These are phyloP conservation scores for Quercus berberidifolia DNA, from an alignment of 306 rosid genomes.

Conservation along the genomic window DNA sequence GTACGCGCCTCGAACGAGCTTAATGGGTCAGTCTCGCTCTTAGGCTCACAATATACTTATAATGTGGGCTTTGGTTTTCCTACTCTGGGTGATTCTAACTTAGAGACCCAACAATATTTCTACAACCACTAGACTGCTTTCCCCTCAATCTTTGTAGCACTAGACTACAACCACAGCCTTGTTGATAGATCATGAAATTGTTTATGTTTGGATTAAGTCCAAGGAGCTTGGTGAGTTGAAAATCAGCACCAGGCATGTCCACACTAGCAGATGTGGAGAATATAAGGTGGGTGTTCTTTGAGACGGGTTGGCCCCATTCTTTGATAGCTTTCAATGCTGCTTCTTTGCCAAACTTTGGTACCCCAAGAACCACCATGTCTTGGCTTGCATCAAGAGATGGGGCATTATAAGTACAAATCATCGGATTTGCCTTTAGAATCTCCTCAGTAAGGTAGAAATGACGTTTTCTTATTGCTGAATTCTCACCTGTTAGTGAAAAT, in stretches of 20 bases:
- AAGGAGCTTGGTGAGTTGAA: slow-evolving; percentile 50
- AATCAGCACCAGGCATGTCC: slow-evolving; percentile 64
- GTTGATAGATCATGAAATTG: slow-evolving; percentile 58
- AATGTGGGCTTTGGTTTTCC: no score
- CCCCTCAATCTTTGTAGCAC: no score
- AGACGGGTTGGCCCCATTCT: slow-evolving; percentile 63
- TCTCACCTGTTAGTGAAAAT: no score
- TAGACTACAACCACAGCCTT: no score
- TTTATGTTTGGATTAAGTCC: slow-evolving; percentile 54
- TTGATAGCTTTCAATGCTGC: slow-evolving; percentile 45
- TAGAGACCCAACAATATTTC: no score
- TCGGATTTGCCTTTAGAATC: background rate
- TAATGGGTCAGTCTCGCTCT: no score
- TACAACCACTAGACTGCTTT: no score
- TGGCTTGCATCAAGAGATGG: slow-evolving; percentile 55
- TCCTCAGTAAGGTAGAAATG: no score
- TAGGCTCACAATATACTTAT: no score
- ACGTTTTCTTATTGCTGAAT: no score
- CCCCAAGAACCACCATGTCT: slow-evolving; percentile 48
- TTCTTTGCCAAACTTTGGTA: slow-evolving; percentile 52
- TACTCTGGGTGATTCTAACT: no score
- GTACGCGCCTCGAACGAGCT: no score
- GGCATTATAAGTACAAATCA: slow-evolving; percentile 47
- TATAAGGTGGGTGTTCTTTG: slow-evolving; percentile 51
- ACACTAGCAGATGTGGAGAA: slow-evolving; percentile 60